phyloP scores from a whole-genome alignment of 2,329 filamentous ascomycete genomes.

The Stylonectria norvegica region DNA sequence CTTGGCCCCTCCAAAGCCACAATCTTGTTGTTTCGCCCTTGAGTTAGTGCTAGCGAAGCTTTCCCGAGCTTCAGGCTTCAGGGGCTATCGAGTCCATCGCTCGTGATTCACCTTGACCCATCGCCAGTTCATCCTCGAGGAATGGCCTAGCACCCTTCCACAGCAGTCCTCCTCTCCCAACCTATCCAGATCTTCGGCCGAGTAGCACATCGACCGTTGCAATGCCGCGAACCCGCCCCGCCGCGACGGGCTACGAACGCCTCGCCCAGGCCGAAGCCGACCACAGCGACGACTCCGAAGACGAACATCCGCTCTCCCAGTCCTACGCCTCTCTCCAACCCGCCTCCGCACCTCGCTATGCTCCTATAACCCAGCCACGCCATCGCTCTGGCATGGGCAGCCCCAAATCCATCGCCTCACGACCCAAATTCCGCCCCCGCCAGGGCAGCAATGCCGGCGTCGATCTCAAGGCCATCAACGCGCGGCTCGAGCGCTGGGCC shows the following conservation, averaged over 20 bases:
- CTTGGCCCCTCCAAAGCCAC: too few relatives aligned
- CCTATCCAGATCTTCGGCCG: neutral
- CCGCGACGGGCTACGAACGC: conserved; percentile 80
- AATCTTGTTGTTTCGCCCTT: too few relatives aligned
- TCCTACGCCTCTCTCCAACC: conserved; percentile 56
- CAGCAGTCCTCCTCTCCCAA: neutral
- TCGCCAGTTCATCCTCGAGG: neutral
- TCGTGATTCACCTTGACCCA: too few relatives aligned
- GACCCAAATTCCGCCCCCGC: conserved; percentile 44
- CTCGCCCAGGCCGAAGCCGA: conserved; percentile 80
- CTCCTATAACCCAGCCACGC: conserved; percentile 58
- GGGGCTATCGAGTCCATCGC: neutral
- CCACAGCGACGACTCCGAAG: conserved; percentile 68
- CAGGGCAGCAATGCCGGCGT: conserved; percentile 77
- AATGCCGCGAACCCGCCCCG: conserved; percentile 66
- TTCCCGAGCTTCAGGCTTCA: too few relatives aligned
- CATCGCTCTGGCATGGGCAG: conserved; percentile 59
- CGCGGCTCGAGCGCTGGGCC: conserved; percentile 89
- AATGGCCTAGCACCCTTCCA: neutral
- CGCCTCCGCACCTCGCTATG: conserved; percentile 60
- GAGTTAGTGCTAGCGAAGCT: too few relatives aligned
- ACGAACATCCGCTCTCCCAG: conserved; percentile 55
- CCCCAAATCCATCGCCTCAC: conserved; percentile 40
- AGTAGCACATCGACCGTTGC: too few relatives aligned
- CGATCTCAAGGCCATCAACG: conserved; percentile 97